A percentile compares a stretch with the other conserved stretches of the same genome.
These are phyloP conservation scores for Neoboletus magnificus DNA, from an alignment of 768 basidiomycete genomes.

Conservation along the genomic window DNA sequence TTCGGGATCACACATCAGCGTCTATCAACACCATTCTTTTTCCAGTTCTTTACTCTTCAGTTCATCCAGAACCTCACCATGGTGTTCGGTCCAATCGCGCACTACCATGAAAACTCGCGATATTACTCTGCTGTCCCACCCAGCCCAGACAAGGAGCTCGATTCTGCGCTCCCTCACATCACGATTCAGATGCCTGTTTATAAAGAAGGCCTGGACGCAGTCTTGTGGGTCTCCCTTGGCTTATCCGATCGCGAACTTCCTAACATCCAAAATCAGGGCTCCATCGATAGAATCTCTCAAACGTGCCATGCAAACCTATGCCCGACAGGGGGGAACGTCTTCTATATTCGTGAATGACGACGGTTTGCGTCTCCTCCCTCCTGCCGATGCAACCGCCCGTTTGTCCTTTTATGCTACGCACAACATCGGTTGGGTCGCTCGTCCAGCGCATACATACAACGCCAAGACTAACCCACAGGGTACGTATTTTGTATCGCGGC, in stretches of 20 bases:
- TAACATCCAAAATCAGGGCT: slow-evolving; percentile 25
- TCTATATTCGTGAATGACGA: slow-evolving; percentile 62
- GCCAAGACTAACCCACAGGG: slow-evolving; percentile 51
- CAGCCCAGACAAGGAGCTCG: slow-evolving; percentile 41
- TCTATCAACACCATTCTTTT: slow-evolving; percentile 9
- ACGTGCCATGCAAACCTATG: slow-evolving; percentile 60
- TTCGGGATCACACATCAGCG: not conserved
- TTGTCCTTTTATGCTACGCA: slow-evolving; percentile 54
- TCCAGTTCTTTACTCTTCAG: slow-evolving; percentile 40
- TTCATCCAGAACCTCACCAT: slow-evolving; percentile 39
- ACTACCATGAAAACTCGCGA: slow-evolving; percentile 48
- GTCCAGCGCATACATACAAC: slow-evolving; percentile 45
- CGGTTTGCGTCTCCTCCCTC: slow-evolving; percentile 50
- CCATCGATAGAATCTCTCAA: slow-evolving; percentile 55
- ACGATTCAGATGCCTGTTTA: slow-evolving; percentile 59
- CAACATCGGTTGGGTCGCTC: slow-evolving; percentile 57
- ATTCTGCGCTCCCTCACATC: slow-evolving; percentile 45
- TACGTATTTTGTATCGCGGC: slow-evolving; percentile 23
- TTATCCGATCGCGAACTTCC: not conserved
- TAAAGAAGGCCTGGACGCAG: slow-evolving; percentile 51
- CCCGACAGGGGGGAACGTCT: slow-evolving; percentile 60
- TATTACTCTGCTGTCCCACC: slow-evolving; percentile 51
- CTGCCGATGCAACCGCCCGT: slow-evolving; percentile 45
- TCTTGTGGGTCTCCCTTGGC: slow-evolving; percentile 39
- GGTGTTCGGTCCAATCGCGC: slow-evolving; percentile 49